Evolutionary conservation across 1,284 basidiomycete species (phyloP), one percentile per base, ranked within the genome.

Genomic region (Flammula alnicola): DNA sequence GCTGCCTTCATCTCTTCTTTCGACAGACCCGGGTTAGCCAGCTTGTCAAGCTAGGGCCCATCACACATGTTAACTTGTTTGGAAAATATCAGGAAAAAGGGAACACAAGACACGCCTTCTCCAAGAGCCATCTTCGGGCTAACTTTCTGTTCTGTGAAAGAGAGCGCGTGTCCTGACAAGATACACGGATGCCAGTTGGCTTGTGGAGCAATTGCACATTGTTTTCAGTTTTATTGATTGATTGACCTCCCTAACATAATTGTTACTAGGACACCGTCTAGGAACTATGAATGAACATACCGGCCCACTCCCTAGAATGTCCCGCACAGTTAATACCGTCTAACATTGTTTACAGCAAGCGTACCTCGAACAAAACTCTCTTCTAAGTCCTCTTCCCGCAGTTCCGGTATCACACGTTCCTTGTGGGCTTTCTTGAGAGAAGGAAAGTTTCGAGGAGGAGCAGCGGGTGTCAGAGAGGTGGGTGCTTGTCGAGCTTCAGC

Each of bases 191-290:
- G 6, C 89, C 86, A 29, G 85, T 88, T 9, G 90, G 89, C 60
- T 80, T 88, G 65, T 92, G 89, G 39, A 89, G 66, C 20, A 92
- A 71, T 63, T 91, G 89, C 23, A 92, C 88, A 62, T 89, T 88
- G 63, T 90, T 91, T 69, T 86, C 78, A 51, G 89, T 91, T 73
- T 92, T 92, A 73, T 92, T 92, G 62, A 92, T 83, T 20, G 89
- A 91, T 72, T 92, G 89, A 27, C 89, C 90, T 22, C 89, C 89
- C 62, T 78, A 58, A 52, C 49, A 59, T 47, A 63, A 51, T 62
- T 52, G 57, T 64, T 53, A 61, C 52, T 58, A 39, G 54, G 44
- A 44, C 42, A 59, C 54, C 22, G 16, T 49, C 44, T 56, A 48
- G 49, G 52, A 54, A 45, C 44, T 53, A 49, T 44, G 27, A 50